These are phyloP conservation scores for Withania somnifera DNA, from an alignment of 305 asterid species.

Conservation along the genomic window DNA sequence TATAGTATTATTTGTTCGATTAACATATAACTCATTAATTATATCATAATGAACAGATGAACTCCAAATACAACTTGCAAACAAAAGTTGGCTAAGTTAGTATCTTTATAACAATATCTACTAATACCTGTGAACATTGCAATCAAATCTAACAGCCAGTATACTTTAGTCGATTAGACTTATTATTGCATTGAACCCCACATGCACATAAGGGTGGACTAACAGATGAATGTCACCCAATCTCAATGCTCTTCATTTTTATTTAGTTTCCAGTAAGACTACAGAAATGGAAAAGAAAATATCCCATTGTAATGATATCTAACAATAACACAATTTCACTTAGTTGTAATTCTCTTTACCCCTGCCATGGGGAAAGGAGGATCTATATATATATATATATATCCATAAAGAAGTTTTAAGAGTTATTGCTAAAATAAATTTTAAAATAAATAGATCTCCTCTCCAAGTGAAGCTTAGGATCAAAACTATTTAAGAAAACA, in stretches of 20 bases:
- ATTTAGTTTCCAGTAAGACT: not conserved
- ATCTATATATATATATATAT: too few species aligned
- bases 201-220: not conserved
- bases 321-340: not conserved
- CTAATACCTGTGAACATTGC: not conserved
- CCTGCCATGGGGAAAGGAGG: not conserved
- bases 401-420: not conserved
- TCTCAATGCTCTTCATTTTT: not conserved
- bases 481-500: not conserved
- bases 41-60: not conserved
- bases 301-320: not conserved
- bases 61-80: not conserved
- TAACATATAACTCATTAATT: not conserved
- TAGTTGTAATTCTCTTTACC: not conserved
- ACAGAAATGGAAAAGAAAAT: not conserved
- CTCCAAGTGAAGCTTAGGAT: not conserved
- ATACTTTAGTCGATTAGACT: not conserved
- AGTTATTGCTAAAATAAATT: not conserved
- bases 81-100: not conserved
- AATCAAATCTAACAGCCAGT: not conserved
- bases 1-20: conserved; percentile 11
- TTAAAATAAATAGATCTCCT: not conserved
- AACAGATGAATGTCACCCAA: not conserved
- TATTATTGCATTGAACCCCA: not conserved
- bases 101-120: not conserved